phyloP scores from a whole-genome alignment of 345 rosid species.

The Erysimum cheiranthoides region DNA sequence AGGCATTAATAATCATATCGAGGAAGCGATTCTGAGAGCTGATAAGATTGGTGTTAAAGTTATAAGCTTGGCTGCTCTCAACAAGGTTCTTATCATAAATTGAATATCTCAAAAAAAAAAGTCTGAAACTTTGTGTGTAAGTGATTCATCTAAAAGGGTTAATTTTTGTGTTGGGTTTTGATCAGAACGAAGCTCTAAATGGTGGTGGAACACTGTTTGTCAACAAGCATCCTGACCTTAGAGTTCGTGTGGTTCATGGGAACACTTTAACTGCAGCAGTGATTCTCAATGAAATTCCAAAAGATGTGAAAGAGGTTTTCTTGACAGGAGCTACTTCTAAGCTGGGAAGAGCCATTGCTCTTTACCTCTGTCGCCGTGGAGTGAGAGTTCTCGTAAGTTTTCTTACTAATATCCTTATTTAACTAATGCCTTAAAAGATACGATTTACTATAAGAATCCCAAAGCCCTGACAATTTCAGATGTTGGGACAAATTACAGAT shows the following conservation, averaged over 20 bases:
- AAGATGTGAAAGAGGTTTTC: constrained; percentile 83
- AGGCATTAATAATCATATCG: constrained; percentile 85
- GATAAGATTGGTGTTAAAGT: constrained; percentile 86
- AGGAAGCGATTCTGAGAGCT: constrained; percentile 79
- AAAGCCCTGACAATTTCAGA: not conserved
- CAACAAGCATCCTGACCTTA: constrained; percentile 75
- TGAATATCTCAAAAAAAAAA: not conserved
- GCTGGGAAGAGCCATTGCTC: constrained; percentile 97
- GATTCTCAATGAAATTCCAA: constrained; percentile 75
- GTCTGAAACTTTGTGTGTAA: not conserved
- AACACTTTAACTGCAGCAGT: constrained; percentile 98
- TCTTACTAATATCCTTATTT: not conserved
- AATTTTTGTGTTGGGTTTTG: not conserved
- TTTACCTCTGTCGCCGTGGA: constrained; percentile 80
- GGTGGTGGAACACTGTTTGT: constrained; percentile 97
- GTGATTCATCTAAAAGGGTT: constrained; percentile 15
- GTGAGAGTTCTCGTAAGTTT: constrained; percentile 84
- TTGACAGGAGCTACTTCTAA: constrained; percentile 98
- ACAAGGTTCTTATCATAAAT: constrained; percentile 41
- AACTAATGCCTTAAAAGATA: not conserved
- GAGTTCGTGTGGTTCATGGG: constrained; percentile 94
- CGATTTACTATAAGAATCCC: not conserved
- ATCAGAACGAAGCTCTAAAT: constrained; percentile 89
- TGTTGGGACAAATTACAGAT: constrained; percentile 56
- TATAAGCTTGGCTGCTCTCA: constrained; percentile 91